Percentiles rank a stretch among this genome's conserved stretches.
These are phyloP conservation scores for Stipa capillata DNA, from an alignment of 176 grass and related monocot genomes.

Conservation along the genomic window DNA sequence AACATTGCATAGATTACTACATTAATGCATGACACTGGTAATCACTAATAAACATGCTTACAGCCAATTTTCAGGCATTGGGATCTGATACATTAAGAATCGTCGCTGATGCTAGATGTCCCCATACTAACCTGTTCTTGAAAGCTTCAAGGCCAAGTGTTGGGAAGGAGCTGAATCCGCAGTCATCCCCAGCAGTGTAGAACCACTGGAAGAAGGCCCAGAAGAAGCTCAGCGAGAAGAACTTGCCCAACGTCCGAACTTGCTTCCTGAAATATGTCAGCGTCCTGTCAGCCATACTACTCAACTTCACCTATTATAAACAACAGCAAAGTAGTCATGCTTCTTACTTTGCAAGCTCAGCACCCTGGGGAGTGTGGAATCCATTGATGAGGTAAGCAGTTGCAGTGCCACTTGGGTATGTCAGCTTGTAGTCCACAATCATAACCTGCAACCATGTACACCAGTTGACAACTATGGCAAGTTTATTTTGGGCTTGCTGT, in stretches of 20 bases:
- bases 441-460: slow-evolving; percentile 49
- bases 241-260: slow-evolving; percentile 53
- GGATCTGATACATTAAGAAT: background rate
- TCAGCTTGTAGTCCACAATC: slow-evolving; percentile 93
- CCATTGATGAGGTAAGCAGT: slow-evolving; percentile 84
- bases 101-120: background rate
- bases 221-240: slow-evolving; percentile 48
- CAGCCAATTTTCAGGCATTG: background rate
- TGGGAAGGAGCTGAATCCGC: slow-evolving; percentile 58
- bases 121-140: slow-evolving; percentile 40
- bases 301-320: background rate
- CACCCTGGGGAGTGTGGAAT: slow-evolving; percentile 71
- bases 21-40: too few species aligned
- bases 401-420: slow-evolving; percentile 80
- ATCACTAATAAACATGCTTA: background rate
- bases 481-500: background rate
- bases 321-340: background rate
- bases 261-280: slow-evolving; percentile 58
- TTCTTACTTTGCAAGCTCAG: slow-evolving; percentile 52
- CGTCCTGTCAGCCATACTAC: background rate
- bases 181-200: slow-evolving; percentile 58
- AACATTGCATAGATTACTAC: background rate
- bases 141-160: slow-evolving; percentile 62
- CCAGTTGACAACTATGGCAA: background rate
- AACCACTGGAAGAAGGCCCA: slow-evolving; percentile 99